These are phyloP conservation scores for Cicer pinnatifidum DNA, from an alignment of 306 rosid species.

Conservation along the genomic window DNA sequence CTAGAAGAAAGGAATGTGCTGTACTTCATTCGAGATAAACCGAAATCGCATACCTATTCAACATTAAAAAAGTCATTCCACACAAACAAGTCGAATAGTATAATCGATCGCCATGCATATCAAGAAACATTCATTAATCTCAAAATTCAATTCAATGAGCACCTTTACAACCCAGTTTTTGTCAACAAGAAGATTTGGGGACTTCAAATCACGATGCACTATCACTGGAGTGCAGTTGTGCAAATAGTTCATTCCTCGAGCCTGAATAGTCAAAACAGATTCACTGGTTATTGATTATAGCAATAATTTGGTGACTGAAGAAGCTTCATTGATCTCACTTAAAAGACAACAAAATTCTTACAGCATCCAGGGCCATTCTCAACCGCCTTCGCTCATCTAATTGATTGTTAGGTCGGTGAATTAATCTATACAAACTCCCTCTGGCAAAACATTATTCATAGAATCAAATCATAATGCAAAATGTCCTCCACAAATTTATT, in stretches of 20 bases:
- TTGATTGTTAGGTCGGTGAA: conserved; percentile 98
- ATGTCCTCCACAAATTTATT: conserved; percentile 30
- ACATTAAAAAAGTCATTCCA: conserved; percentile 26
- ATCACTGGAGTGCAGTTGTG: conserved; percentile 85
- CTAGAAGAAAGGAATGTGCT: conserved; percentile 97
- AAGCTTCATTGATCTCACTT: conserved; percentile 41
- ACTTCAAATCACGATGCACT: conserved; percentile 98
- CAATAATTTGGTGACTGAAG: conserved; percentile 12
- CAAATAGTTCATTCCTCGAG: conserved; percentile 99
- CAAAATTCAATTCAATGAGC: conserved; percentile 41
- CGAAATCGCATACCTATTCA: conserved; percentile 91
- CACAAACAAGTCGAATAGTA: conserved; percentile 39
- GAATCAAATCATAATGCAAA: conserved; percentile 21
- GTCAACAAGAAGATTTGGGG: conserved; percentile 98
- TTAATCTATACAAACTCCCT: conserved; percentile 95
- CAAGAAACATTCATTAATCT: conserved; percentile 21
- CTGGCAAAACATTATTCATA: conserved; percentile 67
- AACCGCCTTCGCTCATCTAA: conserved; percentile 88
- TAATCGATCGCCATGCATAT: background rate
- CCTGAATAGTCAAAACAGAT: conserved; percentile 61
- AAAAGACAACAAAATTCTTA: conserved; percentile 52
- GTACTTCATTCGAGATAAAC: conserved; percentile 87
- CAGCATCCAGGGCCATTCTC: conserved; percentile 99
- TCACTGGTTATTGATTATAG: conserved; percentile 29
- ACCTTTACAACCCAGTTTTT: conserved; percentile 99